Base-by-base conservation (phyloP, 192 early-diverging fungal genomes). In the Mortierella antarctica region DNA sequence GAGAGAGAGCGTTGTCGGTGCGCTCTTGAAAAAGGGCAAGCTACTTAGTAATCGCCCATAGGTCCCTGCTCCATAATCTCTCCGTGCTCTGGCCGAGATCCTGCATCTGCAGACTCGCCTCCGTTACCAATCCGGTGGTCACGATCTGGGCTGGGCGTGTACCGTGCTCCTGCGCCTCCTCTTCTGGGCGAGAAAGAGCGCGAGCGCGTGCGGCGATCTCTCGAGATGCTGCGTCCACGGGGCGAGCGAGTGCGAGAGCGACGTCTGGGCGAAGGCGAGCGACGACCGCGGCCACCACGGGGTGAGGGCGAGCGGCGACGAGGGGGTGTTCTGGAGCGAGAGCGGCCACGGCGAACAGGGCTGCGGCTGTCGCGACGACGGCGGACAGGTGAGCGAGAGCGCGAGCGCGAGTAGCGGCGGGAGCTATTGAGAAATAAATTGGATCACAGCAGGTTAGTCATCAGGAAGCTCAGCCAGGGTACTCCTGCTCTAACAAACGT, bases 361-460 rank as follows among this genome's bases (percentile, higher is more conserved):
- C 63, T 66, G 23, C 72, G 72, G 58, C 68, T 70, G 20, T 62
- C 68, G 41, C 68, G 57, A 46, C 68, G 68, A 21, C 68, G 68
- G 11, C 72, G 72, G 21, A n/a, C 49, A 46, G 64, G 57, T 0
- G 72, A 74, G 44, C 59, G 74, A 39, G 66, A 69, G 61, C 67
- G 66, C 1, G 74, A 77, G 41, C 74, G 67, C 17, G 74, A 78
- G 61, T 62, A 69, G 42, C 74, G 74, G 11, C 75, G 68, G 14
- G 64, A 59, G 42, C 72, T 74, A 57, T 40, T 23, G 23, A 42
- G 3, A 39, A 44, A 12, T 41, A 58, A 2, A 15, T 10, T 10
- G 10, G 41, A 20, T 10, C 12, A 20, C 5, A 20, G 51, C 15
- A 11, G 18, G 7, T 4, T 21, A 45, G 1, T 64, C 23, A 14